Base-by-base conservation (phyloP, 2,329 filamentous ascomycete species). In the Claviceps monticola region DNA sequence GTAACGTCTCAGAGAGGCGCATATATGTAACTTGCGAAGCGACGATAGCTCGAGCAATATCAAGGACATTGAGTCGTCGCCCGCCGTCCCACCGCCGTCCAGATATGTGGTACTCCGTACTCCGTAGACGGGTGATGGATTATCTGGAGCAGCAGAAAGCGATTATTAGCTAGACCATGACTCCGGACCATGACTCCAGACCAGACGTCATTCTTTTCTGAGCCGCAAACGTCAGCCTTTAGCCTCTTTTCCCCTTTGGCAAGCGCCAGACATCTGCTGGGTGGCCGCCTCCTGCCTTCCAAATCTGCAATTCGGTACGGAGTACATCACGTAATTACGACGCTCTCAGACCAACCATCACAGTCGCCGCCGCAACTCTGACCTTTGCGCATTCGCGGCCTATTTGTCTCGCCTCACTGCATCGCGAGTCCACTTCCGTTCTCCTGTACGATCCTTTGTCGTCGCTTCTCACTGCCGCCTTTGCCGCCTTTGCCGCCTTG, bases 271-370 rank as follows among this genome's bases (percentile, higher is more conserved):
- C 39, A 19, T 34, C 21, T 34, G 26, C 26, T n/a, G 13, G 13
- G 7, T 17, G 11, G 29, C n/a, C 16, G 21, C 41, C 5, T 23
- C 41, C 41, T 23, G 19, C 16, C 13, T 36, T n/a, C 34, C 46
- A 37, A 5, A 17, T 5, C 19, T 47, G 43, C 49, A 46, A 41
- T 26, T 38, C 21, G 36, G 16, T 52, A 21, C 19, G 19, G 19
- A 21, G 19, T 21, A 37, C 51, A 47, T 53, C 48, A 47, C 51
- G 51, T 50, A 53, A 53, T 48, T 37, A 16, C 44, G 44, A 43
- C 43, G 48, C 17, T 29, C 44, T 26, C 47, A 36, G 34, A 23
- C 47, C 47, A 53, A 23, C 47, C 47, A 47, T 48, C 46, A 46
- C 19, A 21, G 34, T 26, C 34, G n/a, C 19, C 51, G 36, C 44